These are phyloP conservation scores for Malus sylvestris DNA, from an alignment of 306 rosid genomes.

Conservation along the genomic window DNA sequence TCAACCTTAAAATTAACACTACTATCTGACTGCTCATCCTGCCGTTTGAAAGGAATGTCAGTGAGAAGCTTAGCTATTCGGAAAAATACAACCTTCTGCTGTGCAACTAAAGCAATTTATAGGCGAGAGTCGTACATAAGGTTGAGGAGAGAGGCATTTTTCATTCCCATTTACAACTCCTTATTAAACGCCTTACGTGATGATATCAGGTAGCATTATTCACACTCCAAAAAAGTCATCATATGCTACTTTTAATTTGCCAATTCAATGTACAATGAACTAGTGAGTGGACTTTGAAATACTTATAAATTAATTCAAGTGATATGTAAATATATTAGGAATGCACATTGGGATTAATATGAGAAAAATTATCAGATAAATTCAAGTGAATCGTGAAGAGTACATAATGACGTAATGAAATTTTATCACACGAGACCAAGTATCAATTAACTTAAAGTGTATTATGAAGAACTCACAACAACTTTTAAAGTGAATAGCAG, in stretches of 20 bases:
- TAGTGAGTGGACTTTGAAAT: neutral
- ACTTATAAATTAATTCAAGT: neutral
- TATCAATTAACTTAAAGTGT: neutral
- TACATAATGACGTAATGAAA: neutral
- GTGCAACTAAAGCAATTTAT: neutral
- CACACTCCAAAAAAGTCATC: neutral
- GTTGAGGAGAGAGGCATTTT: neutral
- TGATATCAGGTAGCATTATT: neutral
- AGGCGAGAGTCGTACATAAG: neutral
- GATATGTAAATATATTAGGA: neutral
- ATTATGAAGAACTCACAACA: neutral
- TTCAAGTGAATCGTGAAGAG: neutral
- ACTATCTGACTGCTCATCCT: neutral
- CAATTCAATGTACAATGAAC: neutral
- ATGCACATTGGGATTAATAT: neutral
- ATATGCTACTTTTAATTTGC: neutral
- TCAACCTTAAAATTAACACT: constrained; percentile 9
- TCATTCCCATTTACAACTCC: neutral
- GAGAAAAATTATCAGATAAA: neutral
- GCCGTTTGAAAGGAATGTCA: neutral
- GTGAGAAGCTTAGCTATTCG: neutral
- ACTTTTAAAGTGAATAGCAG: neutral
- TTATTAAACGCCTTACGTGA: neutral
- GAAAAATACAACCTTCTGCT: neutral
- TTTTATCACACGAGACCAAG: neutral